Evolutionary conservation across 495 filamentous ascomycete species (phyloP).

Genomic region (Durotheca rogersii): DNA sequence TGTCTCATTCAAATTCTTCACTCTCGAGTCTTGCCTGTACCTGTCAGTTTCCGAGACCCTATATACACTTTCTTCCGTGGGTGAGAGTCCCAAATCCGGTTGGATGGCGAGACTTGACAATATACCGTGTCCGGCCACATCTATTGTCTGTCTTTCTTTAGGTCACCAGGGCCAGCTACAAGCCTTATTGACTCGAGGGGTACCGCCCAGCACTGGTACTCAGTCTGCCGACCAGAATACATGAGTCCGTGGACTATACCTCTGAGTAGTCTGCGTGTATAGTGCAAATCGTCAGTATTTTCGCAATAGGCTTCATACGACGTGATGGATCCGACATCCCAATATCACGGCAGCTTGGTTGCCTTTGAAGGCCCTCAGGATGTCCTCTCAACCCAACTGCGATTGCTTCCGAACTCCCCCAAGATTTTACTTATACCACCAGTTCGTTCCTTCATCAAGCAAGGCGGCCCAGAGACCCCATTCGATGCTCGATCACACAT

Average conservation of each 20-base stretch:
- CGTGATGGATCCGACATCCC: constrained; percentile 16
- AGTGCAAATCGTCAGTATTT: constrained; percentile 3
- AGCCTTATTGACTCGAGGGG: neutral
- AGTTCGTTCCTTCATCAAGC: constrained; percentile 39
- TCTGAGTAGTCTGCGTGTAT: neutral
- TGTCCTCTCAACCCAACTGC: constrained; percentile 51
- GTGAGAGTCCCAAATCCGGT: neutral
- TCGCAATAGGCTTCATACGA: neutral
- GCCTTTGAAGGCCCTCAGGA: constrained; percentile 53
- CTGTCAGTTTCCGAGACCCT: neutral
- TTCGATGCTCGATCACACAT: constrained; percentile 45
- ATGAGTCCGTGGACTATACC: neutral
- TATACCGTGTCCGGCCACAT: neutral
- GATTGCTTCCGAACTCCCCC: constrained; percentile 50
- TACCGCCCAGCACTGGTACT: neutral
- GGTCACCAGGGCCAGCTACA: neutral
- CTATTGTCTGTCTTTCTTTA: neutral
- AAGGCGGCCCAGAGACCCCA: constrained; percentile 13
- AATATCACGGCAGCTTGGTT: constrained; percentile 47
- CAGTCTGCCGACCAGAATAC: neutral
- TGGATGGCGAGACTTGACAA: neutral
- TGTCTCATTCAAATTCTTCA: constrained; percentile 12
- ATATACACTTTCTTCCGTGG: constrained; percentile 2
- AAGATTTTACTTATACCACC: constrained; percentile 51
- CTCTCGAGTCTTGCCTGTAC: neutral